phyloP scores from a whole-genome alignment of 225 moss, liverwort and hornwort species.

The Pseudisothecium myosuroides region DNA sequence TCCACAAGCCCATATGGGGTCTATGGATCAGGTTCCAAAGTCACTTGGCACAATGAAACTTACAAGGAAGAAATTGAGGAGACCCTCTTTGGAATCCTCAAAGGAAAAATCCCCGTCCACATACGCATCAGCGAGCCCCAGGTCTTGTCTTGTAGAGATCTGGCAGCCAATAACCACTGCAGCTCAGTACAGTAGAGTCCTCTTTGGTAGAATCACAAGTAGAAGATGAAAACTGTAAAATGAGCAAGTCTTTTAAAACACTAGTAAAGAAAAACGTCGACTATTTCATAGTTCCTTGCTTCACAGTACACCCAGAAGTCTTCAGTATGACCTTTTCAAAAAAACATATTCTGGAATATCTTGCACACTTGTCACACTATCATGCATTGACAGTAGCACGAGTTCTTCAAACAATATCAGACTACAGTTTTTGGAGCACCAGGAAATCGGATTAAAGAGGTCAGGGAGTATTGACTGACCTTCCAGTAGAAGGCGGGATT shows the following conservation, averaged over 20 bases:
- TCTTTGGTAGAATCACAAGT: background rate
- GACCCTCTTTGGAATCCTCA: conserved; percentile 48
- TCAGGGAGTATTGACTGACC: conserved; percentile 3
- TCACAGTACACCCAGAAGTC: background rate
- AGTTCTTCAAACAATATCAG: background rate
- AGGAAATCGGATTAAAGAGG: background rate
- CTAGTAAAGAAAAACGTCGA: background rate
- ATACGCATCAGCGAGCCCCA: conserved; percentile 84
- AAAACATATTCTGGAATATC: background rate
- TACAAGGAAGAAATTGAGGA: conserved; percentile 62
- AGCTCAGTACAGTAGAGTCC: background rate
- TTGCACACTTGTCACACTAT: background rate
- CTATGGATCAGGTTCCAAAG: background rate
- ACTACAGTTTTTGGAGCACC: too few relatives aligned
- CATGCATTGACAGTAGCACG: background rate
- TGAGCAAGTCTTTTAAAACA: background rate
- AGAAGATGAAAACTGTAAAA: background rate
- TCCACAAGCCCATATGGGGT: background rate
- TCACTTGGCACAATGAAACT: background rate
- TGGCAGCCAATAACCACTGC: background rate
- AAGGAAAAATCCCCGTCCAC: conserved; percentile 75
- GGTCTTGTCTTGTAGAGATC: conserved; percentile 82
- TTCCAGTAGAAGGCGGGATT: conserved; percentile 84
- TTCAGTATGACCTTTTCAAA: background rate
- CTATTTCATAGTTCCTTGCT: background rate